Evolutionary conservation across 306 rosid species (phyloP), one percentile per base, ranked within the genome.

Genomic region (Lathyrus sativus): DNA sequence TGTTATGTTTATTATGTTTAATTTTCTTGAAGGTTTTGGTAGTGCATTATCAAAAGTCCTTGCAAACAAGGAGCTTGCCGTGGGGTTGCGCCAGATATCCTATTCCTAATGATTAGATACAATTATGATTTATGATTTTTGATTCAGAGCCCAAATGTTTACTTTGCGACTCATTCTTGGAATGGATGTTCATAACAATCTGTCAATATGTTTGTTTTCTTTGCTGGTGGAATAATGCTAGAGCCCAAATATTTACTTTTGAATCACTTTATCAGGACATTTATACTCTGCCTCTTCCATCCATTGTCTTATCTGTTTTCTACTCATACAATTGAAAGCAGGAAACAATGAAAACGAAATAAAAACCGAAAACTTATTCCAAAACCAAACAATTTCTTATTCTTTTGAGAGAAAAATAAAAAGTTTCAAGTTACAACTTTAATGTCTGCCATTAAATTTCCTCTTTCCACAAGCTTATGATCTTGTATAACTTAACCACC

Each of bases 61-160:
- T 45, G 86, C 95, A 67, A 88, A 90, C 78, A 84, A 77, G 91
- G 97, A 93, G 81, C 81, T 85, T 46, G 76, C 80, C 0, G 42
- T 86, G 31, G 97, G 97, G 26, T 65, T 90, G 85, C 96, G 98
- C 48, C 98, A 93, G 86, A 93, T 93, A 93, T 93, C 98, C 98
- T 90, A 68, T 45, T 62, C 51, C 11, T 44, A 14, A 22, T 48
- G 54, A 65, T 57, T 57, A 53, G 46, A 76, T 71, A 60, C 45
- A 18, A 62, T 6, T 70, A 9, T 73, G n/a, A 18, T 62, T 6
- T 70, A 9, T 75, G n/a, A 57, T 74, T 18, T 22, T 61, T 73
- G 3, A 56, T 64, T 56, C 31, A 45, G 66, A 43, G 13, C 71
- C 35, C 3, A n/a, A 19, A 54, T 55, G 29, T 77, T 63, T 38